A percentile compares a stretch with the other conserved stretches of the same genome.
Evolutionary conservation across 352 stramenopile species (phyloP).

Genomic region (Saprolegnia parasitica): DNA sequence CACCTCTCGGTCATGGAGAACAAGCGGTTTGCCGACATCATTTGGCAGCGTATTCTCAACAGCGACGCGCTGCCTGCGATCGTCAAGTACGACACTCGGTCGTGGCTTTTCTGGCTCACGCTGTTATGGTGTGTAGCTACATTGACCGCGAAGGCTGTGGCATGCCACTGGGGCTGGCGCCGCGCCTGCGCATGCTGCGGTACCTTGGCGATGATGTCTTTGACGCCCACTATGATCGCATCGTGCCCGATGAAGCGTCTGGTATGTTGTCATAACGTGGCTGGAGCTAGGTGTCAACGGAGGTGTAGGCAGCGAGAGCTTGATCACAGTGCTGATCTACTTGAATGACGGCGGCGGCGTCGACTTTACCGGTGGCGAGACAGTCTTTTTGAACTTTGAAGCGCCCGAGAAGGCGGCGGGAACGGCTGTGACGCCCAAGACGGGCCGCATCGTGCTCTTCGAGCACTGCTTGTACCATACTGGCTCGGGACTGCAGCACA

Average conservation of each 20-base stretch:
- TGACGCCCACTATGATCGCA: slow-evolving; percentile 26
- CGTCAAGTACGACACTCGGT: not conserved
- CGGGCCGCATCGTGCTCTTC: slow-evolving; percentile 44
- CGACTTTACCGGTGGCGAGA: slow-evolving; percentile 53
- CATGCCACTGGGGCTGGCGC: slow-evolving; percentile 19
- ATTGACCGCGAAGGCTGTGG: slow-evolving; percentile 18
- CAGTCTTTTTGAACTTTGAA: slow-evolving; percentile 37
- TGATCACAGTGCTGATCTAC: slow-evolving; percentile 53
- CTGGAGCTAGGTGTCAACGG: not conserved
- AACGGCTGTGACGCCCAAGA: slow-evolving; percentile 32
- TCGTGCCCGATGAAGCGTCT: slow-evolving; percentile 20
- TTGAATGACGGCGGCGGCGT: slow-evolving; percentile 43
- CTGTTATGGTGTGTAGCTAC: not conserved
- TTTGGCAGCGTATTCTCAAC: slow-evolving; percentile 23
- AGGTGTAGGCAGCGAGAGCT: slow-evolving; percentile 22
- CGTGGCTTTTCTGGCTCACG: not conserved
- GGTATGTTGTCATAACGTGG: not conserved
- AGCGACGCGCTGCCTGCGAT: slow-evolving; percentile 21
- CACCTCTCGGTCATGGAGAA: slow-evolving; percentile 25
- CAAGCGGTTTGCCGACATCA: slow-evolving; percentile 22
- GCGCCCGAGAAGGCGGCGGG: not conserved
- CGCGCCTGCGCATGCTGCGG: slow-evolving; percentile 18
- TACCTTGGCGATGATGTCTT: slow-evolving; percentile 16
- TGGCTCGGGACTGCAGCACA: slow-evolving; percentile 33
- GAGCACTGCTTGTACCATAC: slow-evolving; percentile 57